Evolutionary conservation across 306 rosid genomes (phyloP).

Genomic region (Dicorynia guianensis): DNA sequence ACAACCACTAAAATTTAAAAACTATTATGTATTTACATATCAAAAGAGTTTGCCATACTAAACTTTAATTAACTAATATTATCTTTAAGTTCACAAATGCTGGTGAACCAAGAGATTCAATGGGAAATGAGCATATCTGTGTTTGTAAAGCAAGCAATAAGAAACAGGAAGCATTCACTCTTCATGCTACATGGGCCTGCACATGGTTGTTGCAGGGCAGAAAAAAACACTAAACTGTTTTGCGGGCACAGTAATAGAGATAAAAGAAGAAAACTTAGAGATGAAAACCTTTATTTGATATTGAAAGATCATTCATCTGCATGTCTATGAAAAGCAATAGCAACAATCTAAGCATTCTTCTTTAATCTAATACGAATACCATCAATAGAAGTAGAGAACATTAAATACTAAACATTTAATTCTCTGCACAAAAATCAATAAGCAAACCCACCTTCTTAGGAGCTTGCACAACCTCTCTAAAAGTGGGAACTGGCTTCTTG

Average conservation of each 20-base stretch:
- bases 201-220: constrained; percentile 6
- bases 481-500: constrained; percentile 77
- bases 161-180: constrained; percentile 6
- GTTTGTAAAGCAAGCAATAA: constrained; percentile 14
- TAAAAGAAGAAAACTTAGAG: neutral
- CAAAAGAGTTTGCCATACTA: neutral
- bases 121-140: neutral
- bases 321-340: neutral
- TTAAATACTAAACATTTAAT: neutral
- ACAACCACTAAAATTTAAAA: constrained; percentile 26
- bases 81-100: constrained; percentile 18
- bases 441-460: constrained; percentile 70
- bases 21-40: constrained; percentile 22
- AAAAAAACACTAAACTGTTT: constrained; percentile 1
- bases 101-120: constrained; percentile 19
- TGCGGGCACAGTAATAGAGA: neutral
- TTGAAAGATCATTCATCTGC: neutral
- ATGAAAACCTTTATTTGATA: neutral
- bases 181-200: constrained; percentile 1
- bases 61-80: constrained; percentile 6
- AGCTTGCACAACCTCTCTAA: constrained; percentile 78
- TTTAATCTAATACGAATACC: too few relatives aligned
- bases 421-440: neutral
- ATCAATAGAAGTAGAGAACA: constrained; percentile 27
- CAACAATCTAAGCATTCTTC: neutral